Base-by-base conservation (phyloP, 2,329 filamentous ascomycete species). In the Talaromyces atroroseus region DNA sequence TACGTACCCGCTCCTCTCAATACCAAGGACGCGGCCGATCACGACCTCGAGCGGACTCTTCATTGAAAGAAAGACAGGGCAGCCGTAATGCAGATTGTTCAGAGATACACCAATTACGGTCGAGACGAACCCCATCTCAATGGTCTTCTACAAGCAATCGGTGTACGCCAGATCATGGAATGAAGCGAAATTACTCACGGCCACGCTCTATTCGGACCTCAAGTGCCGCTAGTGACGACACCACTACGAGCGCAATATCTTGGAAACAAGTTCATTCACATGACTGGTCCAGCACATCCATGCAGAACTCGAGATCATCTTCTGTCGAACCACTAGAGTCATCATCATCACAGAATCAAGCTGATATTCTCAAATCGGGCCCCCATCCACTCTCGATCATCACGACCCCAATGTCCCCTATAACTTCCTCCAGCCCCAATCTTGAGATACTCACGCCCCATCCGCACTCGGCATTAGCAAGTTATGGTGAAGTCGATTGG, bases 321-420 rank as follows among this genome's bases (percentile, higher is more conserved):
- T 58, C 56, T 26, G 16, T 42, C 20, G 40, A 52, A n/a, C 38
- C 24, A 16, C n/a, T 16, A 14, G n/a, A 20, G 38, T 42, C 32
- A 26, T 48, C 45, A 42, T 10, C 52, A 49, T 24, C 45, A 40
- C 32, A 36, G 14, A 20, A n/a, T 34, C 45, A 54, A 26, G 36
- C 14, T 20, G 56, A 54, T 29, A 40, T 18, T 8, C 34, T 32
- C n/a, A 58, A 54, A 38, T 40, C 26, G 20, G 23, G 46, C 1
- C 56, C 56, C 20, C 56, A 58, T 26, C 56, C 56, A 6, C 56
- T 58, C 38, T 58, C 56, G 21, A 58, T 58, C n/a, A 58, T 49
- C 47, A 58, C 56, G 23, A 58, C 47, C 16, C 24, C 40, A 47
- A 54, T 45, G 12, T 54, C 52, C 2, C 52, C 52, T 6, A 24